Base-by-base conservation (phyloP, 2,329 filamentous ascomycete species). In the Trichothecium roseum region DNA sequence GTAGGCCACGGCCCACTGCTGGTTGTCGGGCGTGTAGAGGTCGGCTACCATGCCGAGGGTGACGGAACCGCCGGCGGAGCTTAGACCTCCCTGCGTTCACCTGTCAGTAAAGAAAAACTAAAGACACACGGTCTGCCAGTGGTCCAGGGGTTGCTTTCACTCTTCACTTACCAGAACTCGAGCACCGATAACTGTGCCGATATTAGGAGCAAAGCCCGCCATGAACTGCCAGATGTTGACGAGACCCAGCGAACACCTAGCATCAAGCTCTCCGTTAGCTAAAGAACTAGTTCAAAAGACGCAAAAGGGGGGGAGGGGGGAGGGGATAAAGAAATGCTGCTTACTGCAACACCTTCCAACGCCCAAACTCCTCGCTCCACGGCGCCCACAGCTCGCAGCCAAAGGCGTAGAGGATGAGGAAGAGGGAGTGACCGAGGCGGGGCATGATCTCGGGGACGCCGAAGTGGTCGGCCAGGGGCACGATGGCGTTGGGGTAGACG, bases 311-410 rank as follows among this genome's bases (percentile, higher is more conserved):
- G n/a, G n/a, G n/a, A n/a, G n/a, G n/a, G n/a, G n/a, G n/a, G n/a
- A n/a, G n/a, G n/a, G n/a, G n/a, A n/a, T n/a, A n/a, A n/a, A n/a
- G n/a, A n/a, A n/a, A n/a, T n/a, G n/a, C n/a, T n/a, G n/a, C 22
- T 17, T 14, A 70, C 63, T 88, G 84, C 15, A 89, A 66, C 35
- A 89, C 71, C 2, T 78, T 78, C 63, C 78, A 82, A 32, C 84
- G 74, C 14, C 84, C 84, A 34, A 88, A 65, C 49, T 91, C 85
- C 53, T 91, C 84, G 32, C 75, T 82, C 82, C 84, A 91, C 0
- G 84, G 85, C 0, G 85, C 84, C 84, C 84, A 91, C 0, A 89
- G 68, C 55, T 91, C 84, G 54, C 84, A 91, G 22, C 84, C 85
- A 51, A 91, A 88, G 26, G 84, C 84, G 53, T 91, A 91, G 2